Base-by-base conservation (phyloP, 2,329 filamentous ascomycete genomes). In the Aureobasidium sp. region DNA sequence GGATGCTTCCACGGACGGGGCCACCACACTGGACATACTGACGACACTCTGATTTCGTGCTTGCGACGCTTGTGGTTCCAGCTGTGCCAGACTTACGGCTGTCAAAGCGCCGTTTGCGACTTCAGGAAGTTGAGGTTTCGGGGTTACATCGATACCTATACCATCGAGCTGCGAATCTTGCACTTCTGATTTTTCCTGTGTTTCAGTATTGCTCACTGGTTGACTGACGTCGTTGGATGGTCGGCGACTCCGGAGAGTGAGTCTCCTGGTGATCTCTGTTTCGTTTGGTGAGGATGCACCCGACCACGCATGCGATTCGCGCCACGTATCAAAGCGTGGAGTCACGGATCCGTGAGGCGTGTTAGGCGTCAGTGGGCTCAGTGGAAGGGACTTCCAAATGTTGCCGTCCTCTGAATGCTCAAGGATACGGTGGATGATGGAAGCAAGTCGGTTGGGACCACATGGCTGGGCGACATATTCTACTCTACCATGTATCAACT, bases 31-130 rank as follows among this genome's bases (percentile, higher is more conserved):
- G 10, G 48, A 8, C 47, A 50, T 50, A 20, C n/a, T 37, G 10
- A 52, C 32, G 15, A 52, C 5, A 26, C 48, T 52, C n/a, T 70
- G 74, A 3, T 77, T 76, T 2, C 76, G 72, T 5, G 15, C 8
- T 13, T 20, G 20, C 17, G 34, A 75, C 5, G 34, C 34, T 26
- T 23, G 8, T 5, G 15, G 20, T 2, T 29, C 36, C 6, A 55
- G 15, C 2, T 37, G 7, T 55, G 34, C 48, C 32, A 52, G 34
- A 37, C 12, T 26, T 20, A 20, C 10, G 34, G 48, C 48, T 36
- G 29, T 52, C 48, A 52, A 26, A n/a, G 48, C 48, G 3, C 41
- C 41, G 26, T 32, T 17, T 23, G 37, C 37, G 5, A 57, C 53
- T 36, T 44, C 39, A 7, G 15, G 29, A 0, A 57, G 26, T 6